Conservation (phyloP, 192 early-diverging fungal species). For the Umbelopsis ramanniana region DNA sequence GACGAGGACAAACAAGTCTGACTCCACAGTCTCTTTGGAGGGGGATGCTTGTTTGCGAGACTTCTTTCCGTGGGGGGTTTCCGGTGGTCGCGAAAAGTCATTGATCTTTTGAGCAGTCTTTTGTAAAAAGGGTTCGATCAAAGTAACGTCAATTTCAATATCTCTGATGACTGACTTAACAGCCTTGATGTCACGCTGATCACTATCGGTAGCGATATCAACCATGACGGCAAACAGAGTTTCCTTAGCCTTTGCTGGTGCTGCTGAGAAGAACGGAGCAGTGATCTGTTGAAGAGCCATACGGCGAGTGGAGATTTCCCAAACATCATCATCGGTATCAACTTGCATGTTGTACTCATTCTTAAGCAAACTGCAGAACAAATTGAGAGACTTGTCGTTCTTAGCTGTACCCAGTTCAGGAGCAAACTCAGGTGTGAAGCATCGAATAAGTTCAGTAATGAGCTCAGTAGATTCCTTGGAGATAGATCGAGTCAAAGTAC, state of each 20-base stretch:
- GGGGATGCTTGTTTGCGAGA: slow-evolving; percentile 5
- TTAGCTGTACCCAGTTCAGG: slow-evolving; percentile 50
- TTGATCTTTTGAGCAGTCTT: slow-evolving; percentile 7
- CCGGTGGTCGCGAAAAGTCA: not conserved
- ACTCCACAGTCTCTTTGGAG: slow-evolving; percentile 34
- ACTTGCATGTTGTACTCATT: slow-evolving; percentile 38
- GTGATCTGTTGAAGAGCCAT: slow-evolving; percentile 52
- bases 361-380: slow-evolving; percentile 56
- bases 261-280: slow-evolving; percentile 40
- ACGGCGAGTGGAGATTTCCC: slow-evolving; percentile 48
- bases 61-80: slow-evolving; percentile 9
- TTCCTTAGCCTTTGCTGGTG: slow-evolving; percentile 43
- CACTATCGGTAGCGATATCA: slow-evolving; percentile 55
- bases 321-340: slow-evolving; percentile 47
- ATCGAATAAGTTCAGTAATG: slow-evolving; percentile 53
- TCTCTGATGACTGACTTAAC: slow-evolving; percentile 52
- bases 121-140: slow-evolving; percentile 27
- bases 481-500: slow-evolving; percentile 43
- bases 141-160: slow-evolving; percentile 36
- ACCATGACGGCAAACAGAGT: slow-evolving; percentile 56
- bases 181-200: slow-evolving; percentile 50
- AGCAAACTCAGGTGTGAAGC: slow-evolving; percentile 54
- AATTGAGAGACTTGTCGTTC: slow-evolving; percentile 46
- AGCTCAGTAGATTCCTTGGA: slow-evolving; percentile 36
- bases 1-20: slow-evolving; percentile 59